Conservation (phyloP, 805 yeast species). For the Saturnispora zaruensis region DNA sequence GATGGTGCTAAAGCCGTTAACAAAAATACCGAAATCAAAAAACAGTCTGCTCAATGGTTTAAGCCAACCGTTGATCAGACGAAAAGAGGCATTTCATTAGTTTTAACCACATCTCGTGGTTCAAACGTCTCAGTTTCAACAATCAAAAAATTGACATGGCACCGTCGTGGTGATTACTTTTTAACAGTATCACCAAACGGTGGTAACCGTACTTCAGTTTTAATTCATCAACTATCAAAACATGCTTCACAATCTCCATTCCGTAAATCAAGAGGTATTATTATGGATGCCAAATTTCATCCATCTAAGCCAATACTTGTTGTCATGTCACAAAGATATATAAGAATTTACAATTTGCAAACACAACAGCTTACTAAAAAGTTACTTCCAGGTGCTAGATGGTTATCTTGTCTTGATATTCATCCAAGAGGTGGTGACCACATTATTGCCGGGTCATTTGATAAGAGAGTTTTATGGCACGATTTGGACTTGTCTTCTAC, state of each 20-base stretch:
- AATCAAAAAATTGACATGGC: constrained; percentile 86
- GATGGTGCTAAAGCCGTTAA: constrained; percentile 29
- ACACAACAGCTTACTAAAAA: constrained; percentile 79
- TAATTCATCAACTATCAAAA: constrained; percentile 90
- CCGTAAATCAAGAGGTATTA: constrained; percentile 83
- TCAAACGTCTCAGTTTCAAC: constrained; percentile 40
- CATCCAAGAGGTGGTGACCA: constrained; percentile 93
- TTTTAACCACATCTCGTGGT: constrained; percentile 46
- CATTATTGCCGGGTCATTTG: constrained; percentile 84
- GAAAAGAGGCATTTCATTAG: constrained; percentile 59
- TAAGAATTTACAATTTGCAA: constrained; percentile 83
- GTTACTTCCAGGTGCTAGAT: constrained; percentile 89
- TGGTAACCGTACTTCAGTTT: constrained; percentile 68
- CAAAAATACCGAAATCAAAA: constrained; percentile 23
- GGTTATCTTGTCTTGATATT: constrained; percentile 85
- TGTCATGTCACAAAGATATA: constrained; percentile 89
- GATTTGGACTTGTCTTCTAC: constrained; percentile 82
- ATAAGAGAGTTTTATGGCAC: constrained; percentile 94
- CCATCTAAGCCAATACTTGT: constrained; percentile 91
- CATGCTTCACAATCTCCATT: constrained; percentile 95
- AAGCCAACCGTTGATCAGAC: constrained; percentile 62
- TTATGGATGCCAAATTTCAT: constrained; percentile 94
- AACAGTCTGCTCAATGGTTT: constrained; percentile 70
- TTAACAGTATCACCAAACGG: constrained; percentile 95
- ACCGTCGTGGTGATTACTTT: constrained; percentile 93